Percentiles rank a stretch among this genome's conserved stretches.
phyloP scores from a whole-genome alignment of 2,329 filamentous ascomycete species.

The Epichloe bromicola region DNA sequence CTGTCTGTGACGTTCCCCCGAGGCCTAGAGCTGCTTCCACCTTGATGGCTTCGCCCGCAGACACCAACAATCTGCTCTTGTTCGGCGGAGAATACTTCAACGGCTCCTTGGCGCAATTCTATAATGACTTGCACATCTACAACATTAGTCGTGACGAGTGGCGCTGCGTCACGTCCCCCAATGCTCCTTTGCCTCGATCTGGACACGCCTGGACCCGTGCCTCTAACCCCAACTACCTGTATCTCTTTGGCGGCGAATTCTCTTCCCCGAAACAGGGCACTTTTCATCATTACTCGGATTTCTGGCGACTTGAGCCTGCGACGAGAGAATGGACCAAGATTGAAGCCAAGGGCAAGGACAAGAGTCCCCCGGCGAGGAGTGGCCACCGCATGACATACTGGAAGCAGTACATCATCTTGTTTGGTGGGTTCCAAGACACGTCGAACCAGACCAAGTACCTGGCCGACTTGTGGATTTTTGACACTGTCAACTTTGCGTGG shows the following conservation, averaged over 20 bases:
- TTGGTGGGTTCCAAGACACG: conserved; percentile 95
- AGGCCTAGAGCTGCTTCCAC: conserved; percentile 68
- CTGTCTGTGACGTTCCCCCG: conserved; percentile 55
- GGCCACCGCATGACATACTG: conserved; percentile 94
- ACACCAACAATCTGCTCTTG: conserved; percentile 75
- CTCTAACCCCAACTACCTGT: conserved; percentile 72
- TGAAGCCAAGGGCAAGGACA: conserved; percentile 65
- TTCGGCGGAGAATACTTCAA: conserved; percentile 97
- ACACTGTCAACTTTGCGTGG: conserved; percentile 80
- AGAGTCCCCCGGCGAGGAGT: conserved; percentile 70
- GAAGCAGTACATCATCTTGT: conserved; percentile 93
- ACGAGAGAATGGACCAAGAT: conserved; percentile 84
- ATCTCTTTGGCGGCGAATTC: conserved; percentile 93
- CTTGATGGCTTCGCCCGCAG: conserved; percentile 72
- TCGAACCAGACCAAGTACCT: conserved; percentile 91
- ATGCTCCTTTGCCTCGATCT: conserved; percentile 77
- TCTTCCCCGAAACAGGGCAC: conserved; percentile 94
- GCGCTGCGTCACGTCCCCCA: conserved; percentile 81
- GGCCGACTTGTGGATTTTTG: conserved; percentile 89
- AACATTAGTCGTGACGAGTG: conserved; percentile 79
- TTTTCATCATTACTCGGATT: conserved; percentile 98
- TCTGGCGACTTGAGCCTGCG: conserved; percentile 80
- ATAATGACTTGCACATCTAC: conserved; percentile 54
- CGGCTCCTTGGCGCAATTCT: conserved; percentile 66
- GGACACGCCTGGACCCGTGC: conserved; percentile 93